Conservation (phyloP, 2,329 filamentous ascomycete genomes). For the Fusarium sp. region DNA sequence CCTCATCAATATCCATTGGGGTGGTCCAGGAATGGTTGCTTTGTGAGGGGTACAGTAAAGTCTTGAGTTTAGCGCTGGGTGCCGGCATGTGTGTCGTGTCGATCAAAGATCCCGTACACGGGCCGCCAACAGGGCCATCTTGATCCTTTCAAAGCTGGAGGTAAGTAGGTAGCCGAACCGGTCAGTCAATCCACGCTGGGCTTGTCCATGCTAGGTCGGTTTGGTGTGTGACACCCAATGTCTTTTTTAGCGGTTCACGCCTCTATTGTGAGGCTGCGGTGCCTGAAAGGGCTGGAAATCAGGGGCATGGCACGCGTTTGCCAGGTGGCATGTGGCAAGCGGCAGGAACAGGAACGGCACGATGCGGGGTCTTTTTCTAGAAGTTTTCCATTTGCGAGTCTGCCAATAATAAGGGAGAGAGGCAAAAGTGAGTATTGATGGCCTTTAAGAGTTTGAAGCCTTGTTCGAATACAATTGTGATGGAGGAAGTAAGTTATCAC, state of each 20-base stretch:
- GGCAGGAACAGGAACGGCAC: conserved; percentile 43
- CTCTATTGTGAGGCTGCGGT: conserved; percentile 3
- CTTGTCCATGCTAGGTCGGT: too few relatives aligned
- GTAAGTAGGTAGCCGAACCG: background rate
- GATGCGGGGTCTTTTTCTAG: conserved; percentile 49
- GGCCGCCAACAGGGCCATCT: conserved; percentile 43
- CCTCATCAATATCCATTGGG: conserved; percentile 2
- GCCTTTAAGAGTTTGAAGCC: conserved; percentile 3
- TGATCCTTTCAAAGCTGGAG: conserved; percentile 14
- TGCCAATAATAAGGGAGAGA: conserved; percentile 31
- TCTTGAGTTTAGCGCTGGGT: conserved; percentile 42
- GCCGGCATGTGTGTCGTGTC: conserved; percentile 40
- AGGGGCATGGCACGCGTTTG: conserved; percentile 30
- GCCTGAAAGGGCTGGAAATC: conserved; percentile 12
- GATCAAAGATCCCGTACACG: conserved; percentile 49
- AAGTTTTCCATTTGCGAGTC: conserved; percentile 44
- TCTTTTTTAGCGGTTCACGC: background rate
- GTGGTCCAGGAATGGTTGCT: conserved; percentile 1
- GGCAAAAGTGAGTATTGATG: background rate
- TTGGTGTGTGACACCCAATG: conserved; percentile 1
- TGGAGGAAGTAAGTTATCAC: background rate
- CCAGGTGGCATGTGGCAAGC: conserved; percentile 33
- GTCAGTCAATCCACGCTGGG: conserved; percentile 1
- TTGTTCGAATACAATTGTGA: background rate
- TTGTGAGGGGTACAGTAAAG: conserved; percentile 13